These are phyloP conservation scores for Coemansia sp. DNA, from an alignment of 192 early-diverging fungal genomes.

Conservation along the genomic window DNA sequence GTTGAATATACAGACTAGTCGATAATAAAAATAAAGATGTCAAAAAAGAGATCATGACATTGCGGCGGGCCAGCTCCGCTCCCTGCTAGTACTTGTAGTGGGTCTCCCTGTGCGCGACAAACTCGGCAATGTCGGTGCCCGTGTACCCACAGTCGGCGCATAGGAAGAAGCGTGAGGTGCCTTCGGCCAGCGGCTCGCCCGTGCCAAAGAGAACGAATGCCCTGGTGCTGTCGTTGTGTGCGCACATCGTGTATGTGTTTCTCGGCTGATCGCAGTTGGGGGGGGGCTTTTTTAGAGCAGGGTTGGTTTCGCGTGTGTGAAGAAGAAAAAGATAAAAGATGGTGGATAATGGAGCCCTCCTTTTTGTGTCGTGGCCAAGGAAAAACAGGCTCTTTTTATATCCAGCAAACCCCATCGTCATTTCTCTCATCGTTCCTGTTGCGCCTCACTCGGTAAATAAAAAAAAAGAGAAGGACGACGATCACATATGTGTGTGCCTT, in stretches of 20 bases:
- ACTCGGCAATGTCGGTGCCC: constrained; percentile 30
- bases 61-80: neutral
- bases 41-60: neutral
- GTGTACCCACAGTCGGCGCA: constrained; percentile 41
- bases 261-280: neutral
- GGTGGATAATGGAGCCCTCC: too few relatives aligned
- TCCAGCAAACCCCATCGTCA: neutral
- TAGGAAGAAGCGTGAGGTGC: constrained; percentile 14
- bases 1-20: constrained; percentile 6
- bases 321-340: neutral
- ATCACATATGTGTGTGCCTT: neutral
- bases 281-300: neutral
- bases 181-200: neutral
- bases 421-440: neutral
- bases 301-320: neutral
- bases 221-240: neutral
- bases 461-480: neutral
- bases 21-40: neutral
- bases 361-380: too few relatives aligned
- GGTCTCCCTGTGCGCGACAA: constrained; percentile 32
- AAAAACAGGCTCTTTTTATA: neutral
- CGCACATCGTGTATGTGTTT: neutral
- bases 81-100: constrained; percentile 11
- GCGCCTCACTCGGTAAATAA: constrained; percentile 2
- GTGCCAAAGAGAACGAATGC: neutral